These are phyloP conservation scores for Neurospora sp. DNA, from an alignment of 495 filamentous ascomycete genomes.

Conservation along the genomic window DNA sequence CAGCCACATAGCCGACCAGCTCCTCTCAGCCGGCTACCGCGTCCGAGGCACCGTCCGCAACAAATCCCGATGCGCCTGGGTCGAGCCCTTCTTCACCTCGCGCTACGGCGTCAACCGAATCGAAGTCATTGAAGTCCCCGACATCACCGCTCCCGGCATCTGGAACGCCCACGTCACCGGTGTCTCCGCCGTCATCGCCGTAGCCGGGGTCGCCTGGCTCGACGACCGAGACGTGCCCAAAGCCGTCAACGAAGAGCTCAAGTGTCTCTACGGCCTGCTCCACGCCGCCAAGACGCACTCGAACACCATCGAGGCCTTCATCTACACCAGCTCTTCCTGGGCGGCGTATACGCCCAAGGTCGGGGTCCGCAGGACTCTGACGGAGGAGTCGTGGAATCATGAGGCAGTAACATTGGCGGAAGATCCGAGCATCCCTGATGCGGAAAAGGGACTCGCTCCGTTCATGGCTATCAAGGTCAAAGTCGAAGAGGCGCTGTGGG, in stretches of 20 bases:
- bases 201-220: constrained; percentile 5
- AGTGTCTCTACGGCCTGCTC: constrained; percentile 4
- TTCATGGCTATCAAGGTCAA: constrained; percentile 19
- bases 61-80: constrained; percentile 28
- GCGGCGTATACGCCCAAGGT: constrained; percentile 18
- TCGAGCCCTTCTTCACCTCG: constrained; percentile 29
- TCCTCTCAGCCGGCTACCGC: constrained; percentile 39
- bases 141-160: constrained; percentile 26
- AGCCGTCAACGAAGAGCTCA: constrained; percentile 5
- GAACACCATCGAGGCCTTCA: constrained; percentile 13
- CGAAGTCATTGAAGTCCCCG: constrained; percentile 26
- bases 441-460: constrained; percentile 13
- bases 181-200: constrained; percentile 10
- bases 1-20: constrained; percentile 38
- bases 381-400: constrained; percentile 18
- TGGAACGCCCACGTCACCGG: constrained; percentile 31
- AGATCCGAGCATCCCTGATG: not conserved
- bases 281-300: constrained; percentile 6
- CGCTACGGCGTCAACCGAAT: constrained; percentile 29
- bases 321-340: constrained; percentile 19
- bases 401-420: constrained; percentile 8
- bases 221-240: constrained; percentile 5
- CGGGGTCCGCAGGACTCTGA: constrained; percentile 6
- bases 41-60: constrained; percentile 44
- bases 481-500: constrained; percentile 20